A percentile compares a stretch with the other conserved stretches of the same genome.
phyloP scores from a whole-genome alignment of 495 filamentous ascomycete genomes.

The Xylaria venustula region DNA sequence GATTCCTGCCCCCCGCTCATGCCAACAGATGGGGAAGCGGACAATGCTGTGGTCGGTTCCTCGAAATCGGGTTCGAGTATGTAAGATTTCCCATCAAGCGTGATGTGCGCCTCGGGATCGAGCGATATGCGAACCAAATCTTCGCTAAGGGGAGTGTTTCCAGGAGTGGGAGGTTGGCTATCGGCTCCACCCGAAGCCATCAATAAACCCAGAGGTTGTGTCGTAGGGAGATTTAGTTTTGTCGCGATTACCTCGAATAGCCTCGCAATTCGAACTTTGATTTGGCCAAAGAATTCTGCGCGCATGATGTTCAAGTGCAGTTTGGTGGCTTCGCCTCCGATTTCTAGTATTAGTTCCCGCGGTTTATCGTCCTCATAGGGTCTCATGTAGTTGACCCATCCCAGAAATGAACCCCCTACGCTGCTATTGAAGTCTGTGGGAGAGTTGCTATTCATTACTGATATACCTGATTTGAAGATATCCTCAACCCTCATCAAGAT shows the following conservation, averaged over 20 bases:
- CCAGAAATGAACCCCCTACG: constrained; percentile 38
- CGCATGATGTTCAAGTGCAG: constrained; percentile 55
- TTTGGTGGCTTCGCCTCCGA: constrained; percentile 64
- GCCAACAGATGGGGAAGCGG: constrained; percentile 32
- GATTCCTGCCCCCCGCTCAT: constrained; percentile 32
- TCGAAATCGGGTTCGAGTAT: constrained; percentile 23
- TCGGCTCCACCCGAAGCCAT: constrained; percentile 55
- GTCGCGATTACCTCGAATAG: constrained; percentile 78
- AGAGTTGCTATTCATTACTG: constrained; percentile 53
- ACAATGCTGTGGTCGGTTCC: constrained; percentile 28
- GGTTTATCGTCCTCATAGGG: constrained; percentile 76
- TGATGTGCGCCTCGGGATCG: constrained; percentile 65
- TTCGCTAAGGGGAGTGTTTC: constrained; percentile 68
- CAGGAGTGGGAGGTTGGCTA: constrained; percentile 60
- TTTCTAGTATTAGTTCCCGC: constrained; percentile 77
- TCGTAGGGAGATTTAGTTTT: constrained; percentile 71
- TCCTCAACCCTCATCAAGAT: constrained; percentile 83
- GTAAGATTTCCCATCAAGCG: constrained; percentile 63
- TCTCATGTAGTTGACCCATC: constrained; percentile 75
- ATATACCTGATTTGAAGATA: constrained; percentile 79
- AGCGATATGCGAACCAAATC: constrained; percentile 67
- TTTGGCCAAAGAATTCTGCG: constrained; percentile 69
- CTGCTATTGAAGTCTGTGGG: constrained; percentile 15
- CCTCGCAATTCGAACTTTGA: constrained; percentile 65
- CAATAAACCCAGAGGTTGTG: constrained; percentile 65